Evolutionary conservation across 495 filamentous ascomycete species (phyloP).

Genomic region (Trichoderma erinaceum): DNA sequence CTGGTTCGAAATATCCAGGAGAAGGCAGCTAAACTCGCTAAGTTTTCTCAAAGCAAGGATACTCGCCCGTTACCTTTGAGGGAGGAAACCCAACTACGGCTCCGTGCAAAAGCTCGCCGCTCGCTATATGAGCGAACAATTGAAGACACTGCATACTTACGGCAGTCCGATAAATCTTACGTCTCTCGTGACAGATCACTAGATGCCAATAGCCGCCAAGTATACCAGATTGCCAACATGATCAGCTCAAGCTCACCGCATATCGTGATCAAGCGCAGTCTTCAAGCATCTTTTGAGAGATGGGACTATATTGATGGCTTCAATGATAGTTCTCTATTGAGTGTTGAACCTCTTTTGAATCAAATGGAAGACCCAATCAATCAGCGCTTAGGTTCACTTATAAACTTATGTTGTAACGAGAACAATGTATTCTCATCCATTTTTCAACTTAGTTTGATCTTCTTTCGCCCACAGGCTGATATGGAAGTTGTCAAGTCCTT

Average conservation of each 20-base stretch:
- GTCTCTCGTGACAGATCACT: conserved; percentile 20
- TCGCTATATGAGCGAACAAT: conserved; percentile 34
- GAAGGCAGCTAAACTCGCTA: conserved; percentile 31
- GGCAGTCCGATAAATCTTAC: conserved; percentile 18
- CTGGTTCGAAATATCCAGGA: conserved; percentile 38
- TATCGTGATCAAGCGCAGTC: conserved; percentile 21
- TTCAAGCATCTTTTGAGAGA: conserved; percentile 25
- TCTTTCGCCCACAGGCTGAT: neutral
- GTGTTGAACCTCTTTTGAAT: neutral
- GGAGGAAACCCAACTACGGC: conserved; percentile 25
- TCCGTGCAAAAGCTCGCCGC: conserved; percentile 33
- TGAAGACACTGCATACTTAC: conserved; percentile 9
- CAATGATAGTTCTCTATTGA: neutral
- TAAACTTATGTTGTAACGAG: neutral
- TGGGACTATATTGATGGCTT: conserved; percentile 22
- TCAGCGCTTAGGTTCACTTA: neutral
- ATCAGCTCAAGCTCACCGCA: conserved; percentile 24
- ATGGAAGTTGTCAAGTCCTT: neutral
- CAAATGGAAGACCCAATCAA: neutral
- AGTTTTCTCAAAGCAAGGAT: conserved; percentile 24
- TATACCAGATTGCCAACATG: conserved; percentile 28
- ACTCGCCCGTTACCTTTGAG: neutral
- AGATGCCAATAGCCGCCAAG: conserved; percentile 21
- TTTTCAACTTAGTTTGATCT: neutral
- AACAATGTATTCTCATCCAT: neutral